Percentiles rank a stretch among this genome's conserved stretches.
phyloP scores from a whole-genome alignment of 306 rosid genomes.

The Sicyos edulis region DNA sequence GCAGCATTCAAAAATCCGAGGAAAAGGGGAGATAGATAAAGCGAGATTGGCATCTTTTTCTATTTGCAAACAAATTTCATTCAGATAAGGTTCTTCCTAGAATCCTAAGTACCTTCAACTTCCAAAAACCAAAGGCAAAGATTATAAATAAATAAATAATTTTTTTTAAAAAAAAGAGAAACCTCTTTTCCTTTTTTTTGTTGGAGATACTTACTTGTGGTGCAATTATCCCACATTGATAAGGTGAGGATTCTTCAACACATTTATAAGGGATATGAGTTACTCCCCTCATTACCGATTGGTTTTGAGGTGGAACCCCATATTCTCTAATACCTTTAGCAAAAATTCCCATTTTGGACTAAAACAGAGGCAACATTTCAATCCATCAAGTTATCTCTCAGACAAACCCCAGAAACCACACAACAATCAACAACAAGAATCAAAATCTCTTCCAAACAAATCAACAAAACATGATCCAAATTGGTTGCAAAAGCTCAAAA shows the following conservation, averaged over 20 bases:
- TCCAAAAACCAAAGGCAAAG: neutral
- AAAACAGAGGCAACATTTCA: neutral
- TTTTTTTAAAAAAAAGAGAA: neutral
- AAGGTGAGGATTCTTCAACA: too few relatives aligned
- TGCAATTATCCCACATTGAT: too few relatives aligned
- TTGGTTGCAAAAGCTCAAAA: neutral
- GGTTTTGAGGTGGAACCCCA: too few relatives aligned
- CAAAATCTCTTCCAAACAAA: constrained; percentile 33
- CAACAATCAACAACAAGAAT: neutral
- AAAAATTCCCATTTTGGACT: neutral
- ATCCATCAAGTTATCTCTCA: neutral
- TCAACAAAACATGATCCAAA: constrained; percentile 25
- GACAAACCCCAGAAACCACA: neutral
- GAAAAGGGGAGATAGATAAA: neutral
- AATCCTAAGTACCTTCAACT: neutral
- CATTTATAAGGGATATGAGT: too few relatives aligned
- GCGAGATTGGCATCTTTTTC: neutral
- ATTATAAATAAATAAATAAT: neutral
- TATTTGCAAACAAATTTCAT: neutral
- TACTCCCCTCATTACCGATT: too few relatives aligned
- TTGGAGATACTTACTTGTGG: too few relatives aligned
- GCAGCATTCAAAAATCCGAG: neutral
- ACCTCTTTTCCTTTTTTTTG: neutral
- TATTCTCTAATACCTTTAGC: too few relatives aligned
- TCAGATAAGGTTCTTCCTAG: neutral